A percentile compares a stretch with the other conserved stretches of the same genome.
These are phyloP conservation scores for Melanomma pulvis-pyrius DNA, from an alignment of 495 filamentous ascomycete genomes.

Conservation along the genomic window DNA sequence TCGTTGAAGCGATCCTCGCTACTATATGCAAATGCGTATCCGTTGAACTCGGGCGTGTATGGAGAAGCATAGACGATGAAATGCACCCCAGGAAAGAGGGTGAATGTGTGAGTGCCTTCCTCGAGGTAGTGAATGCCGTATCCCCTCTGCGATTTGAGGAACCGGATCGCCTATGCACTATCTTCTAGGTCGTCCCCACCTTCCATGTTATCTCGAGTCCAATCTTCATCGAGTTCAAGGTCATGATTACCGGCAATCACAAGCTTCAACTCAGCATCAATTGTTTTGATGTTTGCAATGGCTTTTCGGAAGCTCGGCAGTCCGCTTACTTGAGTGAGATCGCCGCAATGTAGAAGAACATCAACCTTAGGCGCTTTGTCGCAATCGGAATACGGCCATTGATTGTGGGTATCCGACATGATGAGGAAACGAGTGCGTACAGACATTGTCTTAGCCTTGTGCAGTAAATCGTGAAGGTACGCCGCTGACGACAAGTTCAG, in stretches of 20 bases:
- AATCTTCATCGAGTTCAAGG: slow-evolving; percentile 21
- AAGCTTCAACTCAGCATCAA: slow-evolving; percentile 34
- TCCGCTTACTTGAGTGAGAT: slow-evolving; percentile 32
- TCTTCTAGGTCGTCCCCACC: neutral
- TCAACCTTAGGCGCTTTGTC: slow-evolving; percentile 15
- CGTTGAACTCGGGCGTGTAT: slow-evolving; percentile 12
- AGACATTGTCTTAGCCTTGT: too few species aligned
- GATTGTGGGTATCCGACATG: slow-evolving; percentile 22
- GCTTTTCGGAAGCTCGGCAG: slow-evolving; percentile 14
- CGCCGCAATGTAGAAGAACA: slow-evolving; percentile 30
- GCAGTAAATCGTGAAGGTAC: too few species aligned
- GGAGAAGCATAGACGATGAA: slow-evolving; percentile 24
- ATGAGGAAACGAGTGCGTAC: slow-evolving; percentile 14
- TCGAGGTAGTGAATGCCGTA: slow-evolving; percentile 12
- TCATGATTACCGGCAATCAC: slow-evolving; percentile 36
- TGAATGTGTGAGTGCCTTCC: slow-evolving; percentile 20
- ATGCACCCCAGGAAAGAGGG: neutral
- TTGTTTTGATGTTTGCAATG: slow-evolving; percentile 6
- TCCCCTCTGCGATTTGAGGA: neutral
- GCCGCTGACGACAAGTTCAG: too few species aligned
- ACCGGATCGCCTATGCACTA: neutral
- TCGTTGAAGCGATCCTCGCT: slow-evolving; percentile 24
- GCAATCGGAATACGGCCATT: slow-evolving; percentile 3
- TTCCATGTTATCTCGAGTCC: neutral
- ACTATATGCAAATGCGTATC: slow-evolving; percentile 17